Evolutionary conservation across 306 rosid species (phyloP), one percentile per base, ranked within the genome.

Genomic region (Astragalus membranaceus): DNA sequence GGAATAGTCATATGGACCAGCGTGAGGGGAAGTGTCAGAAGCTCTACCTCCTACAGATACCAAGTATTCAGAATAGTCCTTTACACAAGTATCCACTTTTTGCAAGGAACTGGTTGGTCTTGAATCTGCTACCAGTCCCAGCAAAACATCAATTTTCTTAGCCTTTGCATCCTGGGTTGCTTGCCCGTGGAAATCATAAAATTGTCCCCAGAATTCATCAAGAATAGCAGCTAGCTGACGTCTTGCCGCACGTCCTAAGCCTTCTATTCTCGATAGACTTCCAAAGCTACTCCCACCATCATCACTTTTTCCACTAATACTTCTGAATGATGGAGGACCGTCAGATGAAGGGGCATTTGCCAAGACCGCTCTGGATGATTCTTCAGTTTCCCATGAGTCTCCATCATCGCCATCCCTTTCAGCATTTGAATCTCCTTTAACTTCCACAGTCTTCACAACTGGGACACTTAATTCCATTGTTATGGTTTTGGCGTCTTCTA

Each of bases 171-270:
- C 89, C 41, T 50, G 83, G 67, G 87, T 87, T 58, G 77, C 60
- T 70, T 75, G 83, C 26, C 99, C 99, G 51, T 89, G 87, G 63
- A 79, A 86, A 86, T 86, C 96, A 84, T 80, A 95, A 26, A 95
- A 85, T 47, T 87, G 91, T 55, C 95, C 92, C 99, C 99, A 95
- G 58, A 95, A 95, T 52, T 91, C 97, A 29, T 87, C 87, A 50
- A 95, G 99, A 79, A 72, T 72, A 23, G 76, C 65, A 46, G 97
- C 92, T 72, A 95, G 86, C 53, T 95, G 91, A 41, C 93, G 95
- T 80, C 99, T 89, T 79, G 92, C 96, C 39, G 92, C 95, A 62
- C 99, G 97, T 37, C 97, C 97, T 77, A 91, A 83, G 76, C 99
- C 99, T 51, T 88, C 95, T 75, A 91, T 75, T 79, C 91, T 89